Base-by-base conservation (phyloP, 805 yeast species). In the Wickerhamomyces rabaulensis region DNA sequence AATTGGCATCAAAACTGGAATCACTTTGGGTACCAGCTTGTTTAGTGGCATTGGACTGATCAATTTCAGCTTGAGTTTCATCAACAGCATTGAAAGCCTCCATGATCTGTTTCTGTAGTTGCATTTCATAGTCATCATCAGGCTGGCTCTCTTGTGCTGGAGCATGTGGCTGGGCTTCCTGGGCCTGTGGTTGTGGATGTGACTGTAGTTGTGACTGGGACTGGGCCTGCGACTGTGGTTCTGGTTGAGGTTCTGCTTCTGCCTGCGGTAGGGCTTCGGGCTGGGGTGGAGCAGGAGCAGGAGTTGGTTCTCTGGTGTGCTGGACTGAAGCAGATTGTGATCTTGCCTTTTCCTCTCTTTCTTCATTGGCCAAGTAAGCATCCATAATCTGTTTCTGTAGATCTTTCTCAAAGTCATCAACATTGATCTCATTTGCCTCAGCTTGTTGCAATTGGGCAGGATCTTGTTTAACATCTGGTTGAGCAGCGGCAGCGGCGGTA, bases 81-180 rank as follows among this genome's bases (percentile, higher is more conserved):
- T 57, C 38, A 44, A 53, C 45, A 42, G 54, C 54, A 40, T 50
- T 50, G 39, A 57, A 49, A 0, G 55, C 61, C 21, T 57, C 53
- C 56, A 58, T 47, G 21, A 58, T 54, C 45, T 58, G 60, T 16
- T 52, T 44, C 43, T 56, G 59, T 20, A 56, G 23, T 27, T 60
- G 52, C 4, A 46, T 40, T 31, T 58, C 57, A 44, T 51, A 56
- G 12, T 52, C 57, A 17, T 47, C 44, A 5, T 48, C 49, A 12
- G n/a, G 31, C 7, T 13, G 31, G 37, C 31, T 23, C 4, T 36
- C 23, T 40, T 21, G 36, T 20, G 16, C 13, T 15, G 3, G 16
- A n/a, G 19, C n/a, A 36, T 27, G 36, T 7, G 4, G 25, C 3
- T 26, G 33, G 17, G 36, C 42, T 40, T 12, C n/a, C 7, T 40